Conservation (phyloP, 1,284 basidiomycete genomes). For the Malassezia nana region DNA sequence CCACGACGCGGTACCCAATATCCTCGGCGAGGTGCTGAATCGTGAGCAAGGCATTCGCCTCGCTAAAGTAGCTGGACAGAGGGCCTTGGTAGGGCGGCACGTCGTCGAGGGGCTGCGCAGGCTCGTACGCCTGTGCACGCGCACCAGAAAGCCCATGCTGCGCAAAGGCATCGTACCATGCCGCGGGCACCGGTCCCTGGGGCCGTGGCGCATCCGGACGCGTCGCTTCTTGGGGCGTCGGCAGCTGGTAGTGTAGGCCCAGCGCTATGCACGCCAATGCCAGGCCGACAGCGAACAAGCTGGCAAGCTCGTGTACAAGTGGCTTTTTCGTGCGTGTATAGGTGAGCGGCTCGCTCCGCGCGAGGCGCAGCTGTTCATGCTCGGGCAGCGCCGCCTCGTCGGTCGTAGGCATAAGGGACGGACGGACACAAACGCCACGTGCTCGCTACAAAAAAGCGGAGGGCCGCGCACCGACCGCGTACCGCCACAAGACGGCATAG, state of each 20-base stretch:
- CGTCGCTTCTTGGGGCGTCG: slow-evolving; percentile 25
- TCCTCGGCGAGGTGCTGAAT: slow-evolving; percentile 54
- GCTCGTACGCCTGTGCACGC: background rate
- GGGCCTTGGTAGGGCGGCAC: background rate
- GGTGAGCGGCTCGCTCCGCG: slow-evolving; percentile 1
- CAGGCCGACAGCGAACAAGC: slow-evolving; percentile 19
- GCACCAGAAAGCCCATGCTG: background rate
- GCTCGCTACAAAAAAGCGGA: background rate
- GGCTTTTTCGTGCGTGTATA: slow-evolving; percentile 1
- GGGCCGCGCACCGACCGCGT: background rate
- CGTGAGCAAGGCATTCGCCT: slow-evolving; percentile 34
- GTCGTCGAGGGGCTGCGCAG: slow-evolving; percentile 1
- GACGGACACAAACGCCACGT: background rate
- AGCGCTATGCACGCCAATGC: slow-evolving; percentile 26
- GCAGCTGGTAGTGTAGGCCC: slow-evolving; percentile 39
- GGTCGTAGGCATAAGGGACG: background rate
- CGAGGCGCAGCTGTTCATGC: background rate
- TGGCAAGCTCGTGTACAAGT: slow-evolving; percentile 14
- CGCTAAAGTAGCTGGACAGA: slow-evolving; percentile 30
- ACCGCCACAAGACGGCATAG: slow-evolving; percentile 31
- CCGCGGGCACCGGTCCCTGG: background rate
- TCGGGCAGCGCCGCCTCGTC: background rate
- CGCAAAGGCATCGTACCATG: background rate
- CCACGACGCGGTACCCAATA: slow-evolving; percentile 84
- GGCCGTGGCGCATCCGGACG: slow-evolving; percentile 13